phyloP scores from a whole-genome alignment of 2,329 filamentous ascomycete species.

The Colletotrichum sp. region DNA sequence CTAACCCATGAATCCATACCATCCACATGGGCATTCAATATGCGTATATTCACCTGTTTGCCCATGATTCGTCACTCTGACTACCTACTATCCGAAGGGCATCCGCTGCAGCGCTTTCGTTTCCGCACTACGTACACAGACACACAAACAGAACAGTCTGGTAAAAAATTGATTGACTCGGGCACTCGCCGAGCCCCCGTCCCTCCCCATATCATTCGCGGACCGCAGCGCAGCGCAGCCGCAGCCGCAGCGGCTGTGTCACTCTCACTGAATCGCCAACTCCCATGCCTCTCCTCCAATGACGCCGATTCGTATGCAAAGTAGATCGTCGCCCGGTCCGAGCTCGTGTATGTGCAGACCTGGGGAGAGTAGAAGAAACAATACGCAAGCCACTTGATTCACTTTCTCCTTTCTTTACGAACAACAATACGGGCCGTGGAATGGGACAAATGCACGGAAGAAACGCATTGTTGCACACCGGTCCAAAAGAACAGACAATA shows the following conservation, averaged over 20 bases:
- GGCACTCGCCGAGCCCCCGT: not conserved
- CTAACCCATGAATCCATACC: not conserved
- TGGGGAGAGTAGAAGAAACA: not conserved
- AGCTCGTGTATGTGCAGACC: not conserved
- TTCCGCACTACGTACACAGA: not conserved
- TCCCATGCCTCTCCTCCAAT: not conserved
- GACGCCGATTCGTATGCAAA: not conserved
- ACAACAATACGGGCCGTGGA: not conserved
- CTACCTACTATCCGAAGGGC: not conserved
- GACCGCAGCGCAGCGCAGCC: not conserved
- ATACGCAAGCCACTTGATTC: not conserved
- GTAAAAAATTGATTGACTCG: slow-evolving; percentile 6
- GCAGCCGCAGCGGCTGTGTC: not conserved
- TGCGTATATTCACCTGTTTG: not conserved
- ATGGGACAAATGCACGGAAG: not conserved
- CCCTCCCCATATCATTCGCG: not conserved
- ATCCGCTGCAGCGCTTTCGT: not conserved
- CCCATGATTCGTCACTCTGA: not conserved
- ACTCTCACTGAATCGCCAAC: not conserved
- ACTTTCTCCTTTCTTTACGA: not conserved
- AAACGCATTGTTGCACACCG: not conserved
- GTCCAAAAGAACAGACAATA: not conserved
- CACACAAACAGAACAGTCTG: not conserved
- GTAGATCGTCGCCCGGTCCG: not conserved
- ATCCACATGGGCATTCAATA: not conserved